Evolutionary conservation across 495 filamentous ascomycete species (phyloP), one percentile per base, ranked within the genome.

Genomic region (Lindgomyces ingoldianus): DNA sequence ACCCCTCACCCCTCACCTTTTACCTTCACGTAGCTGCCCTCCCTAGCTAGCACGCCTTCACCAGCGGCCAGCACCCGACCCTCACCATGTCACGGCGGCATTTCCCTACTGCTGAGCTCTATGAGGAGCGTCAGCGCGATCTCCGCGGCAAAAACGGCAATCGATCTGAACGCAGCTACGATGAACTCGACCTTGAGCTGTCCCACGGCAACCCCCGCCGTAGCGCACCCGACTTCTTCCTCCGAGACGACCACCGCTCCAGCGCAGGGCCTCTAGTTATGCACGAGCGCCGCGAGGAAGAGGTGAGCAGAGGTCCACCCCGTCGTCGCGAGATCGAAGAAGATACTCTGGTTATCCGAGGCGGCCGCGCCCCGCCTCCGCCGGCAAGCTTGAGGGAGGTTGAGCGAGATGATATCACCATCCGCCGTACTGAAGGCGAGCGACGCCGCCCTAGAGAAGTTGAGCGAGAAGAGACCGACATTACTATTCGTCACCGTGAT

Each of bases 161-260:
- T 51, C 69, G 74, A 50, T 67, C 64, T 33, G 69, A 69, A 12
- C 70, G 68, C 18, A 64, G 69, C 59, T 73, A 76, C 60, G 73
- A 76, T 12, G 74, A 78, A 8, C 59, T 78, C 24, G 74, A 78
- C 60, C 33, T 76, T 54, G 74, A 76, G 44, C 63, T 75, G 41
- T 42, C 36, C 18, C 62, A 51, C n/a, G 42, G 59, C 16, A 62
- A 69, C 63, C 70, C 54, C 56, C 64, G 62, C 48, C 75, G 74
- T 14, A 67, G 72, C 25, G 70, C 75, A n/a, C 81, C 81, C 30
- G 82, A 83, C 11, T 84, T 84, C 65, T 85, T 85, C 66, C 69
- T 85, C 14, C 76, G 78, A 52, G 81, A 84, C 11, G 83, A 84
- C 62, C 83, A 77, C 30, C 70, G 72, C 58, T 69, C 69, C n/a